A percentile compares a stretch with the other conserved stretches of the same genome.
phyloP scores from a whole-genome alignment of 116 monocot genomes.

The Papilionanthe hybrid region DNA sequence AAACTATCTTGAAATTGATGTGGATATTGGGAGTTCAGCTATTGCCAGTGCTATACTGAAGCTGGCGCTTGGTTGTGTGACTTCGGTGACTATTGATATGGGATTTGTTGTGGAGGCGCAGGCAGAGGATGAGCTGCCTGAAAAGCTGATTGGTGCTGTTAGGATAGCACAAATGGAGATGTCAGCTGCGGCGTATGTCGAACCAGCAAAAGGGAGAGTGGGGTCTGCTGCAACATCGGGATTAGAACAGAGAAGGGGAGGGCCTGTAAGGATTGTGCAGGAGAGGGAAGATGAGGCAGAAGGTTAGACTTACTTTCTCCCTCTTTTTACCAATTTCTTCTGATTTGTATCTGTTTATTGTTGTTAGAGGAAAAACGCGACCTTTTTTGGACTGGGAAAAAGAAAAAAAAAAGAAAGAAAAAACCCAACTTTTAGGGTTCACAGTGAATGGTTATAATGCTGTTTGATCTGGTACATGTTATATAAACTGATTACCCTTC shows the following conservation, averaged over 20 bases:
- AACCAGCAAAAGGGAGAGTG: conserved; percentile 9
- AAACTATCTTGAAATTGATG: conserved; percentile 90
- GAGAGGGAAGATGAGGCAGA: conserved; percentile 5
- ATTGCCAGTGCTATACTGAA: conserved; percentile 77
- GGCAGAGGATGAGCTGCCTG: conserved; percentile 83
- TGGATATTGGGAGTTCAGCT: conserved; percentile 94
- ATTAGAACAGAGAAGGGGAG: conserved; percentile 6
- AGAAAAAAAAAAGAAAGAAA: background rate
- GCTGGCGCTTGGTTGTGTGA: conserved; percentile 71
- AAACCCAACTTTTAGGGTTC: background rate
- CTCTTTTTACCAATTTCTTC: background rate
- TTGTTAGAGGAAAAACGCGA: background rate
- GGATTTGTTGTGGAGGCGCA: conserved; percentile 90
- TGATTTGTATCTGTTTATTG: background rate
- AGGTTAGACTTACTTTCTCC: background rate
- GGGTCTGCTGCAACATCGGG: conserved; percentile 7
- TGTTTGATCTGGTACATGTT: background rate
- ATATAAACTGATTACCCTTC: background rate
- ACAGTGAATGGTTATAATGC: background rate
- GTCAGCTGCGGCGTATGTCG: conserved; percentile 67
- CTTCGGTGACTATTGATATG: conserved; percentile 87
- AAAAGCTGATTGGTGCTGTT: conserved; percentile 81
- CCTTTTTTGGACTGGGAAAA: background rate
- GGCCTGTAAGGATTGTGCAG: background rate
- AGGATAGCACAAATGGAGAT: conserved; percentile 94